phyloP scores from a whole-genome alignment of 1,284 basidiomycete species.

The Ceratobasidium papillatum region DNA sequence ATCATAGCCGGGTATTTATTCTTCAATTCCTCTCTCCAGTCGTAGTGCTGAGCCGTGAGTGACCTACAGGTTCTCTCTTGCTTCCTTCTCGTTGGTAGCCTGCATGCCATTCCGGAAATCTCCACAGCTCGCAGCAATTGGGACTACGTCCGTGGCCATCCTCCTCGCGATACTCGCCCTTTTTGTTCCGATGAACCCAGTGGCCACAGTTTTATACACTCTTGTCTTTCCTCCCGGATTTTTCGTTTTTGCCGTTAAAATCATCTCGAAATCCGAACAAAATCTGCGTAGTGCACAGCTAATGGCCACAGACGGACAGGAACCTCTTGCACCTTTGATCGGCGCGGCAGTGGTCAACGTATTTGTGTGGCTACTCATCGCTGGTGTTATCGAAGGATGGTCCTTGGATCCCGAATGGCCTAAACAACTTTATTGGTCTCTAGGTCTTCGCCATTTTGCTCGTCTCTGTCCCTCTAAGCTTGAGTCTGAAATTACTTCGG shows the following conservation, averaged over 20 bases:
- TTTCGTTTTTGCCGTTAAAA: slow-evolving; percentile 67
- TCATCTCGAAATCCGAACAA: slow-evolving; percentile 20
- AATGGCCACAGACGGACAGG: slow-evolving; percentile 56
- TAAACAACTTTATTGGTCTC: slow-evolving; percentile 50
- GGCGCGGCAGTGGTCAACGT: slow-evolving; percentile 71
- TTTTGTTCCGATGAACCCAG: slow-evolving; percentile 59
- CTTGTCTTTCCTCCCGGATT: slow-evolving; percentile 78
- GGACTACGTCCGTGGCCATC: slow-evolving; percentile 70
- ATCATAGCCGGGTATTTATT: slow-evolving; percentile 63
- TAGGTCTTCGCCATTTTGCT: slow-evolving; percentile 48
- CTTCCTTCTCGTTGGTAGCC: slow-evolving; percentile 75
- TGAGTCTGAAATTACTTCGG: slow-evolving; percentile 44
- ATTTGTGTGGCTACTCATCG: slow-evolving; percentile 74
- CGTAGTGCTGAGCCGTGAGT: background rate
- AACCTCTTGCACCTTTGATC: slow-evolving; percentile 65
- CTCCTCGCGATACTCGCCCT: slow-evolving; percentile 73
- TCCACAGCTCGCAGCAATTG: slow-evolving; percentile 75
- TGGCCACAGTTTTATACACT: slow-evolving; percentile 66
- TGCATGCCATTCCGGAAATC: slow-evolving; percentile 75
- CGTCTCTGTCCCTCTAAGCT: slow-evolving; percentile 39
- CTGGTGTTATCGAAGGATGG: slow-evolving; percentile 64
- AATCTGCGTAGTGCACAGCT: background rate
- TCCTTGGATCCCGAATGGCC: slow-evolving; percentile 64
- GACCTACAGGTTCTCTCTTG: slow-evolving; percentile 55
- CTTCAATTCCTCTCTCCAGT: slow-evolving; percentile 43